Evolutionary conservation across 2,329 filamentous ascomycete species (phyloP).

Genomic region (Penicillium sumatraense): DNA sequence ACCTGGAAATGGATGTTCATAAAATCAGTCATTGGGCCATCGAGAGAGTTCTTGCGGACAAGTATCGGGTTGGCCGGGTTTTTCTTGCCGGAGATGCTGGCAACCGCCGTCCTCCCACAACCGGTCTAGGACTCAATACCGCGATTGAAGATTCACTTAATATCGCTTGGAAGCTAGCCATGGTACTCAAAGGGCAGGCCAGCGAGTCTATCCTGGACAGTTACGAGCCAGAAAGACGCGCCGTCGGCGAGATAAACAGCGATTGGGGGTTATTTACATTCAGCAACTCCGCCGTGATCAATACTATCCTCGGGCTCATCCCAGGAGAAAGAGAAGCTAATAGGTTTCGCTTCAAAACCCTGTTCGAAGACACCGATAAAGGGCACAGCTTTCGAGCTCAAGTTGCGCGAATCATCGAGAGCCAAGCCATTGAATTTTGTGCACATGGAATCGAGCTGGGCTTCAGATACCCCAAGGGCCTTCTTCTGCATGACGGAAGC

Average conservation of each 20-base stretch:
- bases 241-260: constrained; percentile 11
- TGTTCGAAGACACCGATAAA: neutral
- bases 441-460: constrained; percentile 29
- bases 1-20: constrained; percentile 23
- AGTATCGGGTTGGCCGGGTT: constrained; percentile 34
- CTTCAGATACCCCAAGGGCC: constrained; percentile 23
- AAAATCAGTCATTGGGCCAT: constrained; percentile 22
- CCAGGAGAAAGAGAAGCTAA: neutral
- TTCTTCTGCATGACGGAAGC: constrained; percentile 24
- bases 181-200: constrained; percentile 31
- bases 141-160: constrained; percentile 57
- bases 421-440: constrained; percentile 23
- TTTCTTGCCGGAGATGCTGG: constrained; percentile 55
- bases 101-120: constrained; percentile 39
- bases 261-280: constrained; percentile 27
- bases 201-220: neutral
- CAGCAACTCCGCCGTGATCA: constrained; percentile 19
- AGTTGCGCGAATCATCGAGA: constrained; percentile 12
- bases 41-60: constrained; percentile 14
- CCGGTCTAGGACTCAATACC: constrained; percentile 59
- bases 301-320: constrained; percentile 20
- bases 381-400: constrained; percentile 11
- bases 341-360: neutral
- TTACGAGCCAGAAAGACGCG: constrained; percentile 8
- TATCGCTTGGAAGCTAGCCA: constrained; percentile 56